Evolutionary conservation across 2,329 filamentous ascomycete genomes (phyloP), one percentile per base, ranked within the genome.

Genomic region (Sodiomyces alkalinus): DNA sequence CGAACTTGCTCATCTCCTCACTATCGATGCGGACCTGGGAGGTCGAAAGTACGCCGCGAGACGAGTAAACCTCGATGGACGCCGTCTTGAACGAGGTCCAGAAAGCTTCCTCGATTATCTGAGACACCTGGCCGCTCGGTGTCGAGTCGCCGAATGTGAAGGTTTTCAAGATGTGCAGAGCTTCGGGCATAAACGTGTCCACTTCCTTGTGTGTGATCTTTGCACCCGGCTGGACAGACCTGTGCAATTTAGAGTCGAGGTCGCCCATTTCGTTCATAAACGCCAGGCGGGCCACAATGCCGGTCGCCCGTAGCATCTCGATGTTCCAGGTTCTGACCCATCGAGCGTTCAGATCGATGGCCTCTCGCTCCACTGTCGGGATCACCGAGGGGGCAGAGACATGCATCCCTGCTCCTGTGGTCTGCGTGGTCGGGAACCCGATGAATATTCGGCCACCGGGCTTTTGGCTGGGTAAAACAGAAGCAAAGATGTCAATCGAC

Each of bases 311-410:
- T 21, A 98, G 62, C 63, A 98, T 81, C 48, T 96, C 90, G 14
- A 82, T 65, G 43, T 98, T 98, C 92, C 90, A 98, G 11, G 76
- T 83, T 36, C 85, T 77, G 11, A 98, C 87, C 63, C 85, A 93
- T 31, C 86, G 74, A 11, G 90, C 92, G 48, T 98, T 96, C 37
- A 98, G 63, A 51, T 98, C 90, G 33, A 98, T 93, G 30, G 83
- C 90, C 48, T 98, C 90, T 46, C 90, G 74, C 52, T 98, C 90
- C 3, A 98, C 92, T 0, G 90, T 98, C 0, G 90, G 90, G 32
- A 98, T 98, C 10, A 98, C 76, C 0, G 87, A 94, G 1, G 86
- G 90, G 0, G 90, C 90, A 9, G 87, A 96, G 17, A 98, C 80
- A 50, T 98, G 90, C 47, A 92, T 80, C 11, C 87, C 80, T 17